Evolutionary conservation across 331 rosid genomes (phyloP), one percentile per base, ranked within the genome.

Genomic region (Pyracantha coccinea): DNA sequence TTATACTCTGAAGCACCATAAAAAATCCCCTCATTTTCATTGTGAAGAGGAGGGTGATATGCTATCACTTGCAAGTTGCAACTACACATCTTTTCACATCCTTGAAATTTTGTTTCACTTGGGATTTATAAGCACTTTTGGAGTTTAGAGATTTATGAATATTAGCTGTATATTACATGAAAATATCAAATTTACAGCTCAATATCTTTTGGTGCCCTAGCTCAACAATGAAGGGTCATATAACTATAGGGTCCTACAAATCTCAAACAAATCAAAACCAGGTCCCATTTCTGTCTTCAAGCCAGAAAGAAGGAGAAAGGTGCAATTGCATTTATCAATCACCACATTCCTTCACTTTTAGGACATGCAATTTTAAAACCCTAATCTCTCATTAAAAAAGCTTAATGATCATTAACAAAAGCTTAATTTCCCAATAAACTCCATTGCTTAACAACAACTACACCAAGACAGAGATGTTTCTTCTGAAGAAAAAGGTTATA

Each of bases 251-350:
- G 78, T 72, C 77, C 60, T 25, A 27, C 66, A 78, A 7, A 77
- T 77, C 77, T 62, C 3, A 20, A 14, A 38, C 47, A 61, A 65
- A 72, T 72, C 69, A 41, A 20, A 54, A 10, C 25, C 11, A 55
- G 78, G 73, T 14, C 74, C 78, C 57, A 14, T 50, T 54, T 50
- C 7, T n/a, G 63, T 52, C 74, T 28, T 69, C 7, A 32, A 31
- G 19, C 52, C 38, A 33, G 50, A 54, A 55, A 31, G 41, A 29
- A 55, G 55, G 65, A 14, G 20, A 70, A 29, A n/a, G 63, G n/a
- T 25, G 6, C 19, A 57, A 33, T 33, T 8, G 41, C 41, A 33
- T 33, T 33, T 65, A 53, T 63, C 77, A 63, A 50, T 35, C 41
- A 38, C 68, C 10, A 44, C 33, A 61, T 15, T 55, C 55, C 65